Evolutionary conservation across 2,329 filamentous ascomycete genomes (phyloP), one percentile per base, ranked within the genome.

Genomic region (Penicillium sp.): DNA sequence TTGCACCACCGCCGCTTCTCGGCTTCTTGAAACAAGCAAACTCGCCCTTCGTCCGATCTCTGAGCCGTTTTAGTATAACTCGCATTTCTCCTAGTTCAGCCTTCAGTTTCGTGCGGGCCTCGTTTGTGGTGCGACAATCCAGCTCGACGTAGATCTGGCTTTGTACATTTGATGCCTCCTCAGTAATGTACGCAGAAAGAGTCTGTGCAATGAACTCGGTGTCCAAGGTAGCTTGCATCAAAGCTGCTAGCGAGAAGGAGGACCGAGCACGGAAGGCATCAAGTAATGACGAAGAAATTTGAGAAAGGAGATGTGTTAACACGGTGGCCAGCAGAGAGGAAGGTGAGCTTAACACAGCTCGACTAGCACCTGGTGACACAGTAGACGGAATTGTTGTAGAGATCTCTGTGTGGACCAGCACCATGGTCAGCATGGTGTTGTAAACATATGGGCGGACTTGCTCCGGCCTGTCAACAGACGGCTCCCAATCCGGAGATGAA

Each of bases 171-270:
- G 86, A 87, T 3, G 92, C 91, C 50, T 86, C 83, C 56, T 96
- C 89, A 0, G 91, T 94, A 0, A 91, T 94, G 74, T 95, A 99
- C 65, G 92, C 88, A 59, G 85, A 90, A 34, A 99, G 82, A 5
- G 93, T 97, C 78, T 99, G 94, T 0, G 92, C 91, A 56, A 97
- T 87, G 70, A 99, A 97, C 75, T 99, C 94, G 1, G 97, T 92
- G 70, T 99, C 94, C 1, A 99, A 84, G 0, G 94, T 99, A 1
- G 95, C 95, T 76, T 99, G 95, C 87, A 97, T 96, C 50, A 99
- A 84, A 7, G 90, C 88, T 5, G 88, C 81, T 0, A 99, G 85
- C 1, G 86, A 83, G 76, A 94, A 97, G 21, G 80, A 80, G 5
- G 81, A 74, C 7, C 88, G 86, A 36, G 80, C 72, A 72, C 83